phyloP scores from a whole-genome alignment of 805 yeast species.

The Danielia reshetovae region DNA sequence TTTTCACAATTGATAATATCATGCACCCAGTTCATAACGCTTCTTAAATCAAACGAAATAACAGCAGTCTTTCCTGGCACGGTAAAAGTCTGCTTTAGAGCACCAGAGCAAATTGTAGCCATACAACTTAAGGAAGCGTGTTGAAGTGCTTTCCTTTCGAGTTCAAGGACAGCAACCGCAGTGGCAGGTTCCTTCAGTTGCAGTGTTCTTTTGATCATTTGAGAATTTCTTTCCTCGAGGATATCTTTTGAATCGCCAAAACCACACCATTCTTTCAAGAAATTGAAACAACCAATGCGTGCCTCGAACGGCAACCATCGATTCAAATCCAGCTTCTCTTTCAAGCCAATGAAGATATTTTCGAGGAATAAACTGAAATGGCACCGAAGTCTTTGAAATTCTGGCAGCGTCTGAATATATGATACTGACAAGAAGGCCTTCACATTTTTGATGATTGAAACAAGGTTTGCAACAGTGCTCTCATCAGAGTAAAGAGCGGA shows the following conservation, averaged over 20 bases:
- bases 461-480: slow-evolving; percentile 62
- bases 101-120: slow-evolving; percentile 79
- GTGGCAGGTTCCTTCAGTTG: slow-evolving; percentile 41
- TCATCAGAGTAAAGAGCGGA: slow-evolving; percentile 56
- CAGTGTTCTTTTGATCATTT: slow-evolving; percentile 47
- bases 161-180: slow-evolving; percentile 71
- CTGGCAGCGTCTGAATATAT: slow-evolving; percentile 58
- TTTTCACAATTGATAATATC: slow-evolving; percentile 58
- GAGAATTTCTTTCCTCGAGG: slow-evolving; percentile 62
- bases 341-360: slow-evolving; percentile 58
- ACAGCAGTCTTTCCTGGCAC: slow-evolving; percentile 47
- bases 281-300: slow-evolving; percentile 75
- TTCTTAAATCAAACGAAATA: slow-evolving; percentile 66
- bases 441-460: slow-evolving; percentile 56
- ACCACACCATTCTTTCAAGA: slow-evolving; percentile 93
- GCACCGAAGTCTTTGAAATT: slow-evolving; percentile 71
- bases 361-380: slow-evolving; percentile 82
- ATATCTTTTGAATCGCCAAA: slow-evolving; percentile 63
- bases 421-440: slow-evolving; percentile 56
- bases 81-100: slow-evolving; percentile 48
- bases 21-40: slow-evolving; percentile 77
- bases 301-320: slow-evolving; percentile 84
- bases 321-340: slow-evolving; percentile 33
- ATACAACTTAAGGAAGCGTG: slow-evolving; percentile 74
- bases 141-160: slow-evolving; percentile 69